Evolutionary conservation across 129 eudicot species (phyloP), one percentile per base, ranked within the genome.

Genomic region (Lactuca sativa): DNA sequence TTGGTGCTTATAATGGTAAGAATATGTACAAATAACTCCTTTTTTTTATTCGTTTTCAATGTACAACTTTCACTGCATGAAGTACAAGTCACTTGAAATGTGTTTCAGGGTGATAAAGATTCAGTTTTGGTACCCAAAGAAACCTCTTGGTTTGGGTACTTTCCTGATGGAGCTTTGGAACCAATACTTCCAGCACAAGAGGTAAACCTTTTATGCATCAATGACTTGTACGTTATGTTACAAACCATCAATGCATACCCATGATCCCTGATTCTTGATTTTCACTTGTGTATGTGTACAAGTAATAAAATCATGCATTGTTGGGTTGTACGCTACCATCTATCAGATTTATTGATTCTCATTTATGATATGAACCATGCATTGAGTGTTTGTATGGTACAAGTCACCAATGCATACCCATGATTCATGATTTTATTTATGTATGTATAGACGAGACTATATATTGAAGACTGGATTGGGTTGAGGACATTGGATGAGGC

Each of bases 381-480:
- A 68, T 67, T 49, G 54, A 57, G 17, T n/a, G 5, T 30, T 70
- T 70, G 65, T 60, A 59, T 18, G 9, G 72, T 64, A 74, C 71
- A 65, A 56, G 40, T 40, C 36, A n/a, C 38, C 56, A 59, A 51
- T 67, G 80, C 57, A 51, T 51, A 25, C 43, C 55, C 3, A 4
- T 44, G 56, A 31, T 51, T 49, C 53, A 40, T 70, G 67, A 55
- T 64, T 47, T 16, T 9, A 12, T 49, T 59, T 54, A 11, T 38
- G 69, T 9, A 8, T 54, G 3, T 76, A 81, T 83, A 92, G 96
- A 92, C 98, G 38, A 81, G 65, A 17, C 85, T 92, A 12, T 92
- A 92, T 62, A 86, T 58, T 4, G 96, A 92, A 77, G 98, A 92
- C 71, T 86, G 92, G 98, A 89, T 92, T 9, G 96, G 98, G 72